phyloP scores from a whole-genome alignment of 306 rosid genomes.

The Ziziphus jujuba region DNA sequence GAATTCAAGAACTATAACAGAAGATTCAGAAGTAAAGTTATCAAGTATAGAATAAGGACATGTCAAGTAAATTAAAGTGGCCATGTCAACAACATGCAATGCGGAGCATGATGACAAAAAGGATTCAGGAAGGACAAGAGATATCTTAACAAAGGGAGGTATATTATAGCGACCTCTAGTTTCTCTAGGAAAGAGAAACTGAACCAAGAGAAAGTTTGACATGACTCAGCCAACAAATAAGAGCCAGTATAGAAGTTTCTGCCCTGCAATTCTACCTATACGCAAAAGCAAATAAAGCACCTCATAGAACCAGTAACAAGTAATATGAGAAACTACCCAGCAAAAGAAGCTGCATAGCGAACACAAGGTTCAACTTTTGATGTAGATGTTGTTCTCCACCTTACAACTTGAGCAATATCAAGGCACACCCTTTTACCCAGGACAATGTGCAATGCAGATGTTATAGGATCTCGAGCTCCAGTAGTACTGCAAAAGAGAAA shows the following conservation, averaged over 20 bases:
- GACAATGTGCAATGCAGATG: conserved; percentile 87
- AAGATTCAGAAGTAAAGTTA: no score
- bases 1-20: no score
- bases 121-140: background rate
- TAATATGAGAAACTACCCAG: conserved; percentile 61
- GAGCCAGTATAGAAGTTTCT: background rate
- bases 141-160: no score
- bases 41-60: no score
- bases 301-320: conserved; percentile 1
- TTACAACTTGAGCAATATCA: conserved; percentile 91
- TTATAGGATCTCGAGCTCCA: conserved; percentile 84
- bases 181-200: conserved; percentile 1
- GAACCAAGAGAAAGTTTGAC: background rate
- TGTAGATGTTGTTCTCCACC: conserved; percentile 76
- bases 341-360: conserved; percentile 95
- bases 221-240: background rate
- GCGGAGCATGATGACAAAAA: no score
- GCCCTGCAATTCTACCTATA: background rate
- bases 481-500: conserved; percentile 64
- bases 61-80: no score
- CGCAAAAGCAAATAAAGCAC: background rate
- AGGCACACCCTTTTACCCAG: conserved; percentile 80
- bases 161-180: background rate
- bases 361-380: conserved; percentile 76
- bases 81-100: no score